A percentile compares a stretch with the other conserved stretches of the same genome.
Conservation (phyloP, 768 basidiomycete genomes). For the Amyloporia xantha region DNA sequence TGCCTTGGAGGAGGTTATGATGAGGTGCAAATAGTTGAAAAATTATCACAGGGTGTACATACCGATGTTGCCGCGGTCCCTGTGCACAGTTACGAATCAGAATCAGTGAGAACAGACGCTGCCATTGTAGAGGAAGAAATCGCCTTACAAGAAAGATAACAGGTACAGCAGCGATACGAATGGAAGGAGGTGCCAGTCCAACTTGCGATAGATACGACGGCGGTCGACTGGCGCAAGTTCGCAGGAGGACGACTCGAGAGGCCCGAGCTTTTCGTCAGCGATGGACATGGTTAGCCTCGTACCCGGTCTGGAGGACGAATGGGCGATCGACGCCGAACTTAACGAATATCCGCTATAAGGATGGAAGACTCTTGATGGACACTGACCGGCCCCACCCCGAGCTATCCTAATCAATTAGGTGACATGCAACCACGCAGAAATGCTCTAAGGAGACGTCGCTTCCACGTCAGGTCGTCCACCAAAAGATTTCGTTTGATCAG, state of each 20-base stretch:
- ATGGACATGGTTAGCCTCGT: not conserved
- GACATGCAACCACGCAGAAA: no score
- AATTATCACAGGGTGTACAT: not conserved
- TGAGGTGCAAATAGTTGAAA: not conserved
- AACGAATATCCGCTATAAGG: no score
- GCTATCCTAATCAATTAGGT: no score
- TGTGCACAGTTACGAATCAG: not conserved
- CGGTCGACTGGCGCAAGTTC: not conserved
- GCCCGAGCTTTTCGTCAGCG: not conserved
- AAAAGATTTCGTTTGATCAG: no score
- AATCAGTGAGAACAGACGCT: not conserved
- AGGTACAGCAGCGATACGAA: slow-evolving; percentile 6
- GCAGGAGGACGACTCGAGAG: not conserved
- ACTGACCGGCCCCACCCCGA: no score
- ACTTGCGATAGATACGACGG: slow-evolving; percentile 4
- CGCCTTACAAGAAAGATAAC: slow-evolving; percentile 8
- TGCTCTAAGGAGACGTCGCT: no score
- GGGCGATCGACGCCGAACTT: no score
- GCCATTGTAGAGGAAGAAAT: not conserved
- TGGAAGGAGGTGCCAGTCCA: slow-evolving; percentile 8
- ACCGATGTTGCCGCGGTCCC: slow-evolving; percentile 9
- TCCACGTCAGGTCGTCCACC: no score
- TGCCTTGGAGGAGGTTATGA: not conserved
- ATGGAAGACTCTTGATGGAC: no score
- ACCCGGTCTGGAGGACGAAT: no score